Evolutionary conservation across 2,329 filamentous ascomycete species (phyloP).

Genomic region (Cadophora gregata): DNA sequence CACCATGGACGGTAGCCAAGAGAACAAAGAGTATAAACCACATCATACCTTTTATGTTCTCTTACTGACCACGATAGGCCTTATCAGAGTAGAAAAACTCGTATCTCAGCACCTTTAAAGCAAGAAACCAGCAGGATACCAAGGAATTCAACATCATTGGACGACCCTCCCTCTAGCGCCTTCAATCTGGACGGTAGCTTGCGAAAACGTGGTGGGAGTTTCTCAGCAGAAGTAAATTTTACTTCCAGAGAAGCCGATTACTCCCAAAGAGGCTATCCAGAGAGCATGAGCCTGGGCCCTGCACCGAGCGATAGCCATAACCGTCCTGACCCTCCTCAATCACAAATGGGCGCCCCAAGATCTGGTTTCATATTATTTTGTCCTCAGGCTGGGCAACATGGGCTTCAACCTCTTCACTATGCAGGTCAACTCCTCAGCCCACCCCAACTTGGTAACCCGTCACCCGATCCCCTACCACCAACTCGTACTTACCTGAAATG

Average conservation of each 20-base stretch:
- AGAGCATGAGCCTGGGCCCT: neutral
- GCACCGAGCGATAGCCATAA: neutral
- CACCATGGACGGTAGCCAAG: neutral
- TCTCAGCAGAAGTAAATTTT: too few species aligned
- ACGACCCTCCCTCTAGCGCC: neutral
- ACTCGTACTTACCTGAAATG: too few species aligned
- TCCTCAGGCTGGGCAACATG: neutral
- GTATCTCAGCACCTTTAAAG: neutral
- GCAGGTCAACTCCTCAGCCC: neutral
- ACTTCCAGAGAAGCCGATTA: too few species aligned
- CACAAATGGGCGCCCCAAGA: neutral
- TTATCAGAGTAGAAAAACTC: neutral
- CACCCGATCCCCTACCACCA: neutral
- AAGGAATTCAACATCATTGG: neutral
- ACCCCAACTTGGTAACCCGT: neutral
- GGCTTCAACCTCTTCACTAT: neutral
- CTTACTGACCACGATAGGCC: neutral
- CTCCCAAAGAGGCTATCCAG: neutral
- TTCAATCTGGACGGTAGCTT: too few species aligned
- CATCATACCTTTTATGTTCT: neutral
- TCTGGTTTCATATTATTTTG: neutral
- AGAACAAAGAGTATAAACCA: neutral
- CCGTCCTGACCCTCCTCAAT: neutral
- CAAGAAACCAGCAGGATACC: neutral
- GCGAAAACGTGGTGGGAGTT: too few species aligned